Evolutionary conservation across 1,284 basidiomycete genomes (phyloP), one percentile per base, ranked within the genome.

Genomic region (Cryptococcus sp.): DNA sequence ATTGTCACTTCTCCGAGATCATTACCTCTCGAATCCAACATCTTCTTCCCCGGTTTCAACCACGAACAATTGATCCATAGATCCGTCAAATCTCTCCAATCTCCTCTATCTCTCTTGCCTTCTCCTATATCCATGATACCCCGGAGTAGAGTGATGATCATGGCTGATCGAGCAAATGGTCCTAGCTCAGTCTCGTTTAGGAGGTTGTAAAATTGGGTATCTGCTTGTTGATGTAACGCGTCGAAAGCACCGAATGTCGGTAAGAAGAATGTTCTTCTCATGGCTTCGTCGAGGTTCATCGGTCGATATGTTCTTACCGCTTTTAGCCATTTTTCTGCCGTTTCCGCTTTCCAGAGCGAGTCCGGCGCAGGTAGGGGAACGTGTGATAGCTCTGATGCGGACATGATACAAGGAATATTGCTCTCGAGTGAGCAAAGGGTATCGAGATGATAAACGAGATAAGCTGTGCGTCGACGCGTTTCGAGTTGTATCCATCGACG

Each of bases 371-470:
- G 79, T 0, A 79, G 66, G 0, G 78, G 78, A 11, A 80, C 52
- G 32, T 66, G 56, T 0, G 72, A 65, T 2, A 78, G 35, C 52
- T 79, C 78, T 51, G 62, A 65, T 0, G 74, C 62, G 2, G 66
- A 58, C 5, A 79, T 63, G 56, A 73, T 72, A 8, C 71, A 69
- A 5, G 70, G 71, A 43, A 75, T 71, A 46, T 71, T 71, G 36
- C 76, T 72, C 57, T 80, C 79, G 53, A 80, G 62, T 3, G 73
- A 70, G 3, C 74, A 76, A 41, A 79, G 62, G 1, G 75, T 77
- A 60, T 80, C 79, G 46, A 79, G 76, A 53, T 77, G 69, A 58
- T 76, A 79, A 14, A 80, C 68, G 10, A 79, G 63, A 61, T 65
- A 79, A 0, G 73, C 73, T 6, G 78, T 77, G 23, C 78, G 70